Evolutionary conservation across 345 rosid genomes (phyloP).

Genomic region (Cardamine resedifolia): DNA sequence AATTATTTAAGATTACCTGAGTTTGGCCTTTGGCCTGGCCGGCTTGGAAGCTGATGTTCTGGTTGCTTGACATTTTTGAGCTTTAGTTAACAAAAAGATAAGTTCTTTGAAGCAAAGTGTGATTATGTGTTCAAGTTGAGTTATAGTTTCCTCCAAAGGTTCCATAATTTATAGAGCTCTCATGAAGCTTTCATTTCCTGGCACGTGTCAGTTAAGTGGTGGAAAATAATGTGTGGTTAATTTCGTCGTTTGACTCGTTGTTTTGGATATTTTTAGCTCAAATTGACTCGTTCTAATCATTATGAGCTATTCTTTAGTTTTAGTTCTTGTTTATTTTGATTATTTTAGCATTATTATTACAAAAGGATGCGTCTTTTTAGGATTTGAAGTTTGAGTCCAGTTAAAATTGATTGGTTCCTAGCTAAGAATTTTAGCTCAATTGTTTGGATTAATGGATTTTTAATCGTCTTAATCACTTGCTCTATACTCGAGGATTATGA

Average conservation of each 20-base stretch:
- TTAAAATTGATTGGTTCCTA: too few species aligned
- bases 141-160: background rate
- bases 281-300: constrained; percentile 11
- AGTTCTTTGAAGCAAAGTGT: background rate
- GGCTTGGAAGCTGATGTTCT: constrained; percentile 47
- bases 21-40: constrained; percentile 60
- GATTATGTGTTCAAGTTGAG: background rate
- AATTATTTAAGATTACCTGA: constrained; percentile 38
- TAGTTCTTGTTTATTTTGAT: background rate
- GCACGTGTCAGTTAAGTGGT: constrained; percentile 10
- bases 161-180: constrained; percentile 24
- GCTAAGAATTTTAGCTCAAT: too few species aligned
- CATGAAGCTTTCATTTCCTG: background rate
- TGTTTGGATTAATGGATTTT: too few species aligned
- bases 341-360: too few species aligned
- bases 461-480: too few species aligned
- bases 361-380: too few species aligned
- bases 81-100: background rate
- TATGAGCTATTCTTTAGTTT: background rate
- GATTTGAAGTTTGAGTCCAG: too few species aligned
- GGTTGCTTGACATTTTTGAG: constrained; percentile 44
- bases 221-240: background rate
- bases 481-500: too few species aligned
- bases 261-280: constrained; percentile 14
- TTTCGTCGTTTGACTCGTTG: background rate